These are phyloP conservation scores for Furcasterigmium sp. DNA, from an alignment of 2,329 filamentous ascomycete genomes.

Conservation along the genomic window DNA sequence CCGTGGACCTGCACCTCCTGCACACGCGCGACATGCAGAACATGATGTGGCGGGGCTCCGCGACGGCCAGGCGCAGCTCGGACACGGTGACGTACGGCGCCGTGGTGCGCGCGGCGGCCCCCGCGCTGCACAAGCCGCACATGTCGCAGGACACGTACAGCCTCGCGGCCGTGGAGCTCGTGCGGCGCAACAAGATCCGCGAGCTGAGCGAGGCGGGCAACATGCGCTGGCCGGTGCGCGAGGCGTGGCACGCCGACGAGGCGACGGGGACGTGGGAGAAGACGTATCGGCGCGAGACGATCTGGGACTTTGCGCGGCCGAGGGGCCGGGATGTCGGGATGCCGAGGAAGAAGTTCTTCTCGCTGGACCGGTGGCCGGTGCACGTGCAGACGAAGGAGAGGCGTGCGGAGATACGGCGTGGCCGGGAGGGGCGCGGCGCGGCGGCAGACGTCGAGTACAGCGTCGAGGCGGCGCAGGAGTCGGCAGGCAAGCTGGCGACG, in stretches of 20 bases:
- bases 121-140: slow-evolving; percentile 5
- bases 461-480: neutral
- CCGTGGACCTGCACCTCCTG: slow-evolving; percentile 2
- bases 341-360: slow-evolving; percentile 29
- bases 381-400: slow-evolving; percentile 24
- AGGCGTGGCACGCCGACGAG: slow-evolving; percentile 15
- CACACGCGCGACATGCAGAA: slow-evolving; percentile 6
- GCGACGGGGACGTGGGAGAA: slow-evolving; percentile 12
- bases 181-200: slow-evolving; percentile 31
- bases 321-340: slow-evolving; percentile 13
- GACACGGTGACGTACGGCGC: slow-evolving; percentile 17
- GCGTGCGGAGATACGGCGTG: too few relatives aligned
- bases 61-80: slow-evolving; percentile 1
- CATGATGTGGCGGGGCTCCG: slow-evolving; percentile 14
- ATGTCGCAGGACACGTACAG: neutral
- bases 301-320: slow-evolving; percentile 29
- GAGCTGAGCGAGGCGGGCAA: slow-evolving; percentile 37
- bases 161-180: slow-evolving; percentile 6
- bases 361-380: slow-evolving; percentile 42
- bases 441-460: neutral
- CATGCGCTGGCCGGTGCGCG: slow-evolving; percentile 33
- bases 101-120: slow-evolving; percentile 26
- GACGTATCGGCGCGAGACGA: slow-evolving; percentile 19
- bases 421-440: too few relatives aligned
- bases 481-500: neutral